phyloP scores from a whole-genome alignment of 345 rosid species.

The Camelina sativa region DNA sequence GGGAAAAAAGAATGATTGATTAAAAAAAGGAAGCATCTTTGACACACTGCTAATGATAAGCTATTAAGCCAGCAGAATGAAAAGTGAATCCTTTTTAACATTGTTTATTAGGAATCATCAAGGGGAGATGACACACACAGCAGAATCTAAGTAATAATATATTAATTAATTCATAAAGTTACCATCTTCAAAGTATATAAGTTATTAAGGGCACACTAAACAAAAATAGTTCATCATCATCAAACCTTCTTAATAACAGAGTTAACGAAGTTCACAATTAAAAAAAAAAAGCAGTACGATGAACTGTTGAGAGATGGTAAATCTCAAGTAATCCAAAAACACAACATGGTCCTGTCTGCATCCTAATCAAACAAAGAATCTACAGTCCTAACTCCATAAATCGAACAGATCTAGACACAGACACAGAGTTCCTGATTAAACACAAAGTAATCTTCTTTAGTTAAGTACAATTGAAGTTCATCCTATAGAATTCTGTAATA shows the following conservation, averaged over 20 bases:
- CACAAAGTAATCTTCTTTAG: background rate
- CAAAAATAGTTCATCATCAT: slow-evolving; percentile 17
- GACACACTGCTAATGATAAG: slow-evolving; percentile 20
- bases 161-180: slow-evolving; percentile 21
- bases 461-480: background rate
- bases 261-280: background rate
- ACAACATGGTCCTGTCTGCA: background rate
- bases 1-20: slow-evolving; percentile 12
- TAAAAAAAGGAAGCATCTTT: slow-evolving; percentile 19
- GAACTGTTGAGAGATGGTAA: slow-evolving; percentile 4
- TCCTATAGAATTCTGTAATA: background rate
- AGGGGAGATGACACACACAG: slow-evolving; percentile 3
- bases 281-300: background rate
- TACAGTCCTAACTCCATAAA: background rate
- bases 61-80: slow-evolving; percentile 9
- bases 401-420: slow-evolving; percentile 26
- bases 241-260: too few relatives aligned
- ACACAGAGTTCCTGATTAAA: background rate
- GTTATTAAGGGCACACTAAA: slow-evolving; percentile 7
- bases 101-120: slow-evolving; percentile 36
- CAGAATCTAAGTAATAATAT: slow-evolving; percentile 36
- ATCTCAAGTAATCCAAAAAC: slow-evolving; percentile 9
- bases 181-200: slow-evolving; percentile 15
- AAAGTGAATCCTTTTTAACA: slow-evolving; percentile 33
- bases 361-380: background rate